Conservation (phyloP, 2,329 filamentous ascomycete genomes). For the Colletotrichum tabaci region DNA sequence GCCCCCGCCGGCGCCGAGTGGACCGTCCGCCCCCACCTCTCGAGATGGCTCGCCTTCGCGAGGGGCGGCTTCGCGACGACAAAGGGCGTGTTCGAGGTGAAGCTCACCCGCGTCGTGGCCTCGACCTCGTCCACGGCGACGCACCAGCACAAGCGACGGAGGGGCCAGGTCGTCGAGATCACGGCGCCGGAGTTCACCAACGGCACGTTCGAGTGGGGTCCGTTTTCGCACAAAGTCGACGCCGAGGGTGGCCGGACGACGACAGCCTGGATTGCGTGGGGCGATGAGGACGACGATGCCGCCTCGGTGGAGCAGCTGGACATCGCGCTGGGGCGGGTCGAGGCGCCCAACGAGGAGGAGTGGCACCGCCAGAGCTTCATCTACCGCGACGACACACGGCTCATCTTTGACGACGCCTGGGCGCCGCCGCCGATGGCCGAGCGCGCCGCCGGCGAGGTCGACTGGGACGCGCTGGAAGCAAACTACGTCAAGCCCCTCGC, state of each 20-base stretch:
- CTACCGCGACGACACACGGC: slow-evolving; percentile 35
- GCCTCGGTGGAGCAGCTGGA: slow-evolving; percentile 40
- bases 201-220: slow-evolving; percentile 44
- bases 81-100: slow-evolving; percentile 52
- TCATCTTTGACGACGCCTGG: slow-evolving; percentile 39
- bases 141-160: slow-evolving; percentile 19
- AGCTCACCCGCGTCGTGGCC: slow-evolving; percentile 44
- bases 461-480: slow-evolving; percentile 43
- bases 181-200: slow-evolving; percentile 39
- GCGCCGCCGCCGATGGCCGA: slow-evolving; percentile 26
- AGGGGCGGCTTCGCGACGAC: slow-evolving; percentile 55
- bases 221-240: slow-evolving; percentile 19
- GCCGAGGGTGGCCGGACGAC: slow-evolving; percentile 36
- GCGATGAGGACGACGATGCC: slow-evolving; percentile 5
- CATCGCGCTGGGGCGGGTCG: slow-evolving; percentile 29
- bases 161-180: slow-evolving; percentile 40
- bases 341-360: slow-evolving; percentile 37
- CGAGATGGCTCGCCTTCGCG: slow-evolving; percentile 52
- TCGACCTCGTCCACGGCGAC: slow-evolving; percentile 27
- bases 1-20: slow-evolving; percentile 47
- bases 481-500: slow-evolving; percentile 37
- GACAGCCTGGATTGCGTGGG: slow-evolving; percentile 39
- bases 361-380: slow-evolving; percentile 42
- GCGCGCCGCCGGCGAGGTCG: slow-evolving; percentile 37
- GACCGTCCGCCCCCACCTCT: slow-evolving; percentile 49